Conservation (phyloP, 1,284 basidiomycete species). For the Moesziomyces globuligerus region DNA sequence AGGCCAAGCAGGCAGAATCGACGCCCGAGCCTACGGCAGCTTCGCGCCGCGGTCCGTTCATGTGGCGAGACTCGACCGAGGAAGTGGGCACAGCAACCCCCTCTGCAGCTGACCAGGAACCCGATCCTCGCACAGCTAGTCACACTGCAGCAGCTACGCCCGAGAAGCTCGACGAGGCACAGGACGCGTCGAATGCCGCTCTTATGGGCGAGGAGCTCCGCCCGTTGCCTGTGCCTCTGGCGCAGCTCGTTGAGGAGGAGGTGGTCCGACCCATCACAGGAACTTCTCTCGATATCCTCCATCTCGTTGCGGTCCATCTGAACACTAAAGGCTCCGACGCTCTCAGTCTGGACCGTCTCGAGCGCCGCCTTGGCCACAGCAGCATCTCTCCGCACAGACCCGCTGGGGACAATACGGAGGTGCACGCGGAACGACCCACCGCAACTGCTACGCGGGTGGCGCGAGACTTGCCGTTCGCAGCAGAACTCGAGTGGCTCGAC, state of each 20-base stretch:
- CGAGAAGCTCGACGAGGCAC: slow-evolving; percentile 6
- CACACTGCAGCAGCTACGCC: slow-evolving; percentile 11
- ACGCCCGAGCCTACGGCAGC: slow-evolving; percentile 28
- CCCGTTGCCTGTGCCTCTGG: slow-evolving; percentile 17
- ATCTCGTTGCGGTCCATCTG: slow-evolving; percentile 28
- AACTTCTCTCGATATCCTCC: slow-evolving; percentile 32
- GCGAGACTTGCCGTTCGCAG: slow-evolving; percentile 15
- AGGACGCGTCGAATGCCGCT: too few relatives aligned
- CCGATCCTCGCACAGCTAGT: background rate
- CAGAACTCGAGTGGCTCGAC: slow-evolving; percentile 35
- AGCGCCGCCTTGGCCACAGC: slow-evolving; percentile 19
- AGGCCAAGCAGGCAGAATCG: slow-evolving; percentile 10
- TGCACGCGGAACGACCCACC: background rate
- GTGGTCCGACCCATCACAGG: slow-evolving; percentile 37
- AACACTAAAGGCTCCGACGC: slow-evolving; percentile 11
- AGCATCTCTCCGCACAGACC: slow-evolving; percentile 16
- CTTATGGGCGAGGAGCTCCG: slow-evolving; percentile 23
- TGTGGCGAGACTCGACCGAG: slow-evolving; percentile 44
- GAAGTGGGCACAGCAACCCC: slow-evolving; percentile 22
- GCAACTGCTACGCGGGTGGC: background rate
- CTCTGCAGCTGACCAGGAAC: slow-evolving; percentile 5
- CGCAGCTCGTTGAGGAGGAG: slow-evolving; percentile 39
- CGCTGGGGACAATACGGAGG: slow-evolving; percentile 6
- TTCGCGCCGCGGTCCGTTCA: slow-evolving; percentile 38
- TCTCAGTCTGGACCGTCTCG: slow-evolving; percentile 14